phyloP scores from a whole-genome alignment of 2,329 filamentous ascomycete species.

The Cryphonectria japonica region DNA sequence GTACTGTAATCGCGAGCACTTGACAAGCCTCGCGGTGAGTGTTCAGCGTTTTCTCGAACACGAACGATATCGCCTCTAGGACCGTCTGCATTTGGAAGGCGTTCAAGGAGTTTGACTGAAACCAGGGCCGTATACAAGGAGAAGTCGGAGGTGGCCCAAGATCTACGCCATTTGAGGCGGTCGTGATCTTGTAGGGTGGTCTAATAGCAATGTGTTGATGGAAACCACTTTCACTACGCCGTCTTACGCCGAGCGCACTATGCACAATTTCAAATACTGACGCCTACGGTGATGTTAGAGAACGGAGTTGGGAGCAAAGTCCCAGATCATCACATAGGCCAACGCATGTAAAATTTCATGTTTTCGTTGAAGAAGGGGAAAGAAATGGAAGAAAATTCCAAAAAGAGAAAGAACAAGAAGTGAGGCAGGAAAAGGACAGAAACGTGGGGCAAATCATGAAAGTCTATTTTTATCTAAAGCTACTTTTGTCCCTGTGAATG shows the following conservation, averaged over 20 bases:
- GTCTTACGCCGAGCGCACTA: not conserved
- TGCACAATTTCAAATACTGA: not conserved
- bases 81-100: slow-evolving; percentile 25
- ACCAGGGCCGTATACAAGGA: not conserved
- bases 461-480: slow-evolving; percentile 4
- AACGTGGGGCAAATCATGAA: not conserved
- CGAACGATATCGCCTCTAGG: not conserved
- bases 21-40: not conserved
- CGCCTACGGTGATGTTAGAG: not conserved
- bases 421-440: not conserved
- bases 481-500: not conserved
- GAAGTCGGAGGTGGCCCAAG: not conserved
- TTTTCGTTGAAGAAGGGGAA: not conserved
- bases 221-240: not conserved
- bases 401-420: not conserved
- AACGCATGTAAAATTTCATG: not conserved
- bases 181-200: not conserved
- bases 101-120: slow-evolving; percentile 20
- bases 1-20: not conserved
- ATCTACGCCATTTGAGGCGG: not conserved
- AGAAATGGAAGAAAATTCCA: not conserved
- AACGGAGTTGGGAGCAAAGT: not conserved
- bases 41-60: not conserved
- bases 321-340: not conserved
- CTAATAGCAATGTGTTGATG: not conserved